phyloP scores from a whole-genome alignment of 495 filamentous ascomycete species.

The Trichocladium antarcticum region DNA sequence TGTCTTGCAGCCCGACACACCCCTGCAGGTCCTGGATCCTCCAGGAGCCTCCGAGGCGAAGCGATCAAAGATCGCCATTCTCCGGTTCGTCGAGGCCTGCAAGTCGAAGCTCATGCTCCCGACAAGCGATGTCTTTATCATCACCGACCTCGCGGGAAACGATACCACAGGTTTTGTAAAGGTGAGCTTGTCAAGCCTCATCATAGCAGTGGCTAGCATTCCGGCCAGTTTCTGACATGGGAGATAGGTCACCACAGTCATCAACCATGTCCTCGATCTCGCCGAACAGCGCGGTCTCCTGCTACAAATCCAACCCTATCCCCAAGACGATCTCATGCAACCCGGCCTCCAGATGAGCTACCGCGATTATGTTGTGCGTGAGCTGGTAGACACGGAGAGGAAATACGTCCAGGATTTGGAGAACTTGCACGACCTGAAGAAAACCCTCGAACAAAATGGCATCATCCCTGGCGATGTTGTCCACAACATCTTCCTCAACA shows the following conservation, averaged over 20 bases:
- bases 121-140: constrained; percentile 75
- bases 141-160: constrained; percentile 81
- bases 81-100: constrained; percentile 47
- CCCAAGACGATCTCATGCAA: constrained; percentile 35
- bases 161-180: constrained; percentile 98
- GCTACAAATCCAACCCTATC: constrained; percentile 40
- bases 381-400: constrained; percentile 85
- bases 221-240: constrained; percentile 9
- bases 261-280: constrained; percentile 83
- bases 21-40: constrained; percentile 49
- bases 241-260: constrained; percentile 49
- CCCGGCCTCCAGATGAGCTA: constrained; percentile 55
- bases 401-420: constrained; percentile 98
- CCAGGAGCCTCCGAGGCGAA: constrained; percentile 51
- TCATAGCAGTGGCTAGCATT: background rate
- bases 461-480: constrained; percentile 80
- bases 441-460: constrained; percentile 73
- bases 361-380: constrained; percentile 75
- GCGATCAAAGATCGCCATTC: constrained; percentile 48
- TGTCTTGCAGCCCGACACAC: constrained; percentile 53
- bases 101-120: constrained; percentile 59
- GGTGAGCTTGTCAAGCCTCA: constrained; percentile 35
- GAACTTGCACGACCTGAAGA: constrained; percentile 86
- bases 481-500: constrained; percentile 91
- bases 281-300: constrained; percentile 65